phyloP scores from a whole-genome alignment of 129 eudicot species.

The Silybum marianum region DNA sequence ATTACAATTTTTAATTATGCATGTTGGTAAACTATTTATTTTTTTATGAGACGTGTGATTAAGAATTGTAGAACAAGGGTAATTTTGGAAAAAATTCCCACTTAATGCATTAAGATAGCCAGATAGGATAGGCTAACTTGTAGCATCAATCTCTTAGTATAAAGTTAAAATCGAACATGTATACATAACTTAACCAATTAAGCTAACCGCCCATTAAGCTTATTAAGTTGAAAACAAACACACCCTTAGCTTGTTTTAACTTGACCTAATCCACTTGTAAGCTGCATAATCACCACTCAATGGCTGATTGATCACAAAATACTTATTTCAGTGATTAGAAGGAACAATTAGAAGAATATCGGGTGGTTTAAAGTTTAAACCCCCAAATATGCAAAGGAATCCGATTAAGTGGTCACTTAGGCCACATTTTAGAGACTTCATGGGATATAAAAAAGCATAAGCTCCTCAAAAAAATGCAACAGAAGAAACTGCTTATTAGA shows the following conservation, averaged over 20 bases:
- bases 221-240: too few relatives aligned
- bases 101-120: too few relatives aligned
- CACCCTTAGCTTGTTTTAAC: background rate
- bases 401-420: background rate
- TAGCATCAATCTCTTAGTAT: too few relatives aligned
- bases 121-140: too few relatives aligned
- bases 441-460: background rate
- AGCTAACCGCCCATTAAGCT: too few relatives aligned
- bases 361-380: background rate
- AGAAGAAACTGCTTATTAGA: background rate
- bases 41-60: too few relatives aligned
- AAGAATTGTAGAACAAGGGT: too few relatives aligned
- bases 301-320: background rate
- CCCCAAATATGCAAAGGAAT: background rate
- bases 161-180: too few relatives aligned
- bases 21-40: too few relatives aligned
- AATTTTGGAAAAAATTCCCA: too few relatives aligned
- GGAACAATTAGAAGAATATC: background rate
- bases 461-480: background rate
- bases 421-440: background rate
- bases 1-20: too few relatives aligned
- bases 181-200: too few relatives aligned
- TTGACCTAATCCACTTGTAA: background rate
- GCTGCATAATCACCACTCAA: background rate
- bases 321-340: background rate